Base-by-base conservation (phyloP, 768 basidiomycete species). In the Auricularia sp. region DNA sequence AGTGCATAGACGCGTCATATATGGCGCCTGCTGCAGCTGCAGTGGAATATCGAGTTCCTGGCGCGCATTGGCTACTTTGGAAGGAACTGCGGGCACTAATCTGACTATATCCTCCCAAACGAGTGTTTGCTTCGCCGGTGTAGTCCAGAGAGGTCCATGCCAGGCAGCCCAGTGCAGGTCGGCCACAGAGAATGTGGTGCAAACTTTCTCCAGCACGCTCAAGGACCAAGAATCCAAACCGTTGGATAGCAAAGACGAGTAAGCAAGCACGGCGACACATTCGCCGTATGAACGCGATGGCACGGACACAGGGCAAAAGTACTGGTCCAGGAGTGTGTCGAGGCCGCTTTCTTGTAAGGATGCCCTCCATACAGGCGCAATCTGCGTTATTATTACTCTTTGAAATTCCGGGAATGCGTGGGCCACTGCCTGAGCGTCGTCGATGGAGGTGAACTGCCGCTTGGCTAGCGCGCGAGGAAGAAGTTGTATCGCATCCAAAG, bases 51-150 rank as follows among this genome's bases (percentile, higher is more conserved):
- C 65, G 1, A 81, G 69, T 3, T 68, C 70, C 58, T 76, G 76
- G 23, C 76, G 77, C 35, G 77, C 81, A 39, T 98, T 97, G 29
- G 89, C 87, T 7, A 89, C 84, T 73, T 86, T 92, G n/a, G 78
- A 77, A 39, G 95, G 93, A 7, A 95, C 74, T 16, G 83, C 78
- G 61, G 86, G 78, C 2, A 87, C 62, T 65, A 83, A 81, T 36
- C 83, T 83, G 29, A 94, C 83, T 67, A 81, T 84, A 68, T 93
- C 88, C 67, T 91, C 88, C 94, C 94, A 97, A 56, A 71, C 69
- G 23, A 81, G 69, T 47, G 71, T 72, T 64, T 73, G 74, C 61
- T 75, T 71, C 5, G 63, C 53, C 21, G 59, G 23, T 44, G 42
- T 18, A 56, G 21, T 67, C 29, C 56, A 64, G 23, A 67, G 65